Evolutionary conservation across 352 stramenopile genomes (phyloP), one percentile per base, ranked within the genome.

Genomic region (Blastocystis sp.): DNA sequence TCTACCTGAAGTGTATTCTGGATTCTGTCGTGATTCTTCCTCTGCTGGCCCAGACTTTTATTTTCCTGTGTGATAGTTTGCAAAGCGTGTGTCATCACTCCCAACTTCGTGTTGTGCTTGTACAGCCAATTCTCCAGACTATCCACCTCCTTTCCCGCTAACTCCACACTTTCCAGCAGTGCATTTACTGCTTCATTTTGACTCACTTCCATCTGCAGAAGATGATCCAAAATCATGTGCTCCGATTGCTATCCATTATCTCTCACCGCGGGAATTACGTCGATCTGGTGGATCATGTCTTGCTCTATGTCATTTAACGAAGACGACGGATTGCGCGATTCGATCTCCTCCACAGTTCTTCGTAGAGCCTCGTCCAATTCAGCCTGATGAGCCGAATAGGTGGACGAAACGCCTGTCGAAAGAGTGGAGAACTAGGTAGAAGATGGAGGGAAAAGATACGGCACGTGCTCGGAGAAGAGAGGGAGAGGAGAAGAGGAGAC

Each of bases 141-240:
- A 18, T 9, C 24, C 41, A 81, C 41, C 43, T 81, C 6, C 0
- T 9, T 9, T 41, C 39, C 39, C 39, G 65, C 70, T 45, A 37
- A 53, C 6, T 75, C 39, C 37, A 64, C 50, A 26, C 37, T 81
- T 11, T 81, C 20, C 26, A 62, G 26, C 6, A 81, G 39, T 47
- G n/a, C 20, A 7, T 50, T 45, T 53, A 81, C 70, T 20, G 45
- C 39, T 8, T 62, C 55, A n/a, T 45, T 81, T 47, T 64, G 41
- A 45, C 55, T 63, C 39, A 64, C 45, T 41, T 81, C 70, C 70
- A 81, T 81, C 70, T 81, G 45, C 70, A 81, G 37, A 13, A 81
- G n/a, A 65, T 81, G 70, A 8, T 81, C 70, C 26, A 81, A 26
- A 63, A 81, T 81, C 70, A 81, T 34, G 43, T 43, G 53, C 70